phyloP scores from a whole-genome alignment of 805 yeast species.

The Candida ortonii region DNA sequence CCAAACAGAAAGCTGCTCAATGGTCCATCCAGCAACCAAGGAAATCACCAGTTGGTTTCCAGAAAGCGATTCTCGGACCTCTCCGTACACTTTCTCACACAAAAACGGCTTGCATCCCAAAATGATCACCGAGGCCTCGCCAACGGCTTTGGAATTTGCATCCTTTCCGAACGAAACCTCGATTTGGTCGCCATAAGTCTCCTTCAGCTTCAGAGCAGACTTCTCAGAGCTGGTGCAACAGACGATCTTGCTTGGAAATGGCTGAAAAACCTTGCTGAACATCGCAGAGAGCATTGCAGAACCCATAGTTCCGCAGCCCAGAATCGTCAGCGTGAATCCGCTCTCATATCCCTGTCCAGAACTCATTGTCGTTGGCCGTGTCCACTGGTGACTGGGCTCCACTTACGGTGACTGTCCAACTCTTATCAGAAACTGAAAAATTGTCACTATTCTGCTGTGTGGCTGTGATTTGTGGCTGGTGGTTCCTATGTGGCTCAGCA shows the following conservation, averaged over 20 bases:
- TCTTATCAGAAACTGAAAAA: no score
- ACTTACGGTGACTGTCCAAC: no score
- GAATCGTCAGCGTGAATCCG: slow-evolving; percentile 58
- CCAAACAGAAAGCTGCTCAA: slow-evolving; percentile 56
- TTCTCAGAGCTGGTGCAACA: slow-evolving; percentile 68
- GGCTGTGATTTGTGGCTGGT: no score
- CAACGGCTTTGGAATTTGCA: slow-evolving; percentile 56
- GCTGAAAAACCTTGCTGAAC: slow-evolving; percentile 45
- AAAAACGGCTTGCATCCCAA: slow-evolving; percentile 88
- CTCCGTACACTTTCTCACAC: slow-evolving; percentile 55
- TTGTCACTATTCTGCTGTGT: no score
- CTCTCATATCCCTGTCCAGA: no score
- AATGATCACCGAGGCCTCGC: slow-evolving; percentile 64
- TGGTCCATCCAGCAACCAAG: slow-evolving; percentile 89
- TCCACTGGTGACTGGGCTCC: no score
- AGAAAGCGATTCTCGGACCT: slow-evolving; percentile 45
- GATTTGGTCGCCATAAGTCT: slow-evolving; percentile 50
- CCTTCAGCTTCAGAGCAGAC: slow-evolving; percentile 47
- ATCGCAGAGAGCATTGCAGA: slow-evolving; percentile 86
- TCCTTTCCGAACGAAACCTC: slow-evolving; percentile 47
- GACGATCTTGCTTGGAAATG: slow-evolving; percentile 68
- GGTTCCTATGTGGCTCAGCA: no score
- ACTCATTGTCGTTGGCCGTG: no score
- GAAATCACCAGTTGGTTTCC: slow-evolving; percentile 52
- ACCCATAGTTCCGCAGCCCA: slow-evolving; percentile 97